These are phyloP conservation scores for Schwanniomyces sp. DNA, from an alignment of 805 yeast genomes.

Conservation along the genomic window DNA sequence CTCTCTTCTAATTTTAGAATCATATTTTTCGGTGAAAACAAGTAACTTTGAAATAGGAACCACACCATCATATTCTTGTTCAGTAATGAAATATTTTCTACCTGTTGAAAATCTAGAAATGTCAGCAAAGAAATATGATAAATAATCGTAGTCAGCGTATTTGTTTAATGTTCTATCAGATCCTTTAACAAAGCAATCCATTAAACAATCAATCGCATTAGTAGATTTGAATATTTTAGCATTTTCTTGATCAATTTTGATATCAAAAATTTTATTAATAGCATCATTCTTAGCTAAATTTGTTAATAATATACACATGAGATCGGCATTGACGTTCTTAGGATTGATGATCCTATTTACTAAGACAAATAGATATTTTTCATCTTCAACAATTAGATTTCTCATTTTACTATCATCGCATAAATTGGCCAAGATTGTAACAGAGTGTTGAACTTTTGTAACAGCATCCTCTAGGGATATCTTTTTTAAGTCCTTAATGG, in stretches of 20 bases:
- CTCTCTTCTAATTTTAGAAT: constrained; percentile 76
- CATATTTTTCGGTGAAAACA: constrained; percentile 80
- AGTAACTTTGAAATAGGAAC: constrained; percentile 80
- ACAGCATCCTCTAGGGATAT: constrained; percentile 55
- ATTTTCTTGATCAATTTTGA: constrained; percentile 36
- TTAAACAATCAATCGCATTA: constrained; percentile 70
- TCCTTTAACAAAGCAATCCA: constrained; percentile 90
- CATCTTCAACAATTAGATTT: constrained; percentile 63
- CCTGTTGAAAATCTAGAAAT: constrained; percentile 73
- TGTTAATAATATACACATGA: constrained; percentile 79
- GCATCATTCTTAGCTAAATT: constrained; percentile 80
- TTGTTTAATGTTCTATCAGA: constrained; percentile 68
- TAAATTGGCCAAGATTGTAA: constrained; percentile 79
- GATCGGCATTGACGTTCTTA: constrained; percentile 69
- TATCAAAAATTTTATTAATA: constrained; percentile 52
- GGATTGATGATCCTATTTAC: constrained; percentile 51
- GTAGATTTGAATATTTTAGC: constrained; percentile 52
- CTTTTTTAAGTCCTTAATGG: constrained; percentile 69
- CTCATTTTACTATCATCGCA: constrained; percentile 72
- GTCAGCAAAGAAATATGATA: constrained; percentile 88
- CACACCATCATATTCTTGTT: constrained; percentile 71
- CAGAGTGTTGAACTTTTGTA: constrained; percentile 60
- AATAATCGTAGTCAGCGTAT: constrained; percentile 75
- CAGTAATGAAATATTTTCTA: constrained; percentile 73
- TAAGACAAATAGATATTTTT: constrained; percentile 49